phyloP scores from a whole-genome alignment of 2,329 filamentous ascomycete species.

The Zasmidium citrigriseum region DNA sequence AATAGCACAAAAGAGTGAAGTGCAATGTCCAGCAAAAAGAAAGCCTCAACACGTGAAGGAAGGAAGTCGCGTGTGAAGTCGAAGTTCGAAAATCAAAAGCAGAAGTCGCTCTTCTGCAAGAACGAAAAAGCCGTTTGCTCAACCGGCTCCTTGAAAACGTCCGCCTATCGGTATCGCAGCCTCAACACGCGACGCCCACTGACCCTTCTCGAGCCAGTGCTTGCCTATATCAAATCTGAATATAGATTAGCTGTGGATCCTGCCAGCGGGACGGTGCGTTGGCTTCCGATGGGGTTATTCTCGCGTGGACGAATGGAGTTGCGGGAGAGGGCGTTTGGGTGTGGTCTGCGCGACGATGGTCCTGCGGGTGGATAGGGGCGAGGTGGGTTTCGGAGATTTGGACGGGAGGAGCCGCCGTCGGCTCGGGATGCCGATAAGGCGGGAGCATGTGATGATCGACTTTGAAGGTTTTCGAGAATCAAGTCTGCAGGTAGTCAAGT shows the following conservation, averaged over 20 bases:
- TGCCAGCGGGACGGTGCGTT: background rate
- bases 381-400: slow-evolving; percentile 1
- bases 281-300: background rate
- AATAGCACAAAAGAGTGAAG: slow-evolving; percentile 23
- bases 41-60: background rate
- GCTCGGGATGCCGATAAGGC: background rate
- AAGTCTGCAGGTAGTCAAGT: background rate
- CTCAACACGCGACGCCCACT: background rate
- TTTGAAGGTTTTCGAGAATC: background rate
- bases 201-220: background rate
- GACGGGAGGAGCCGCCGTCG: background rate
- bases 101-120: background rate
- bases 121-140: background rate
- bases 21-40: slow-evolving; percentile 9
- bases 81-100: background rate
- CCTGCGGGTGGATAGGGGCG: background rate
- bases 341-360: background rate
- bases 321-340: background rate
- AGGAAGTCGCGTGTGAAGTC: background rate
- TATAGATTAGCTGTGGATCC: background rate
- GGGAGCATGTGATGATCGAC: background rate
- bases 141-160: background rate
- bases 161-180: background rate
- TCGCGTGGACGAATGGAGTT: background rate
- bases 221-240: background rate